Base-by-base conservation (phyloP, 352 stramenopile genomes). In the Thalassiosira ordinaria region DNA sequence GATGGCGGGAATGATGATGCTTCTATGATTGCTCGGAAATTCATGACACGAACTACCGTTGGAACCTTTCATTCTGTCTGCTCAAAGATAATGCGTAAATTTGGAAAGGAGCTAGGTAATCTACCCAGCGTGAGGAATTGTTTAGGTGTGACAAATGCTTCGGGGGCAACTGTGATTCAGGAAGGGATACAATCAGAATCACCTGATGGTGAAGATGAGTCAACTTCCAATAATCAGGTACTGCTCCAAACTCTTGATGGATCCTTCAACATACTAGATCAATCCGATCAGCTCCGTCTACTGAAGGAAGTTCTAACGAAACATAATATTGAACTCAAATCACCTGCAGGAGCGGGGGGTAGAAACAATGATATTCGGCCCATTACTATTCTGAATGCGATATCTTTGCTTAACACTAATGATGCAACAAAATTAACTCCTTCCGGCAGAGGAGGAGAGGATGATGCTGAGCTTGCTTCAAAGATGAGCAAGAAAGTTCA, bases 51-150 rank as follows among this genome's bases (percentile, higher is more conserved):
- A 31, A 74, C 91, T 22, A 89, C 83, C 0, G 59, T 95, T 6
- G 91, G 91, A 9, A 95, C 91, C n/a, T 95, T 95, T 73, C 91
- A 95, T 75, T 93, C 87, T 18, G 84, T 95, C 13, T 96, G 91
- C 80, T 78, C 88, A 51, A 92, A 88, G 57, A 89, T 96, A 63
- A 66, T 96, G 44, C 63, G 91, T 22, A 86, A 75, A 55, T 89
- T 93, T 87, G 88, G 85, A 0, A 78, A 84, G n/a, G 67, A 86
- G 11, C 74, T 95, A 16, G 60, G 51, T 16, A 39, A 77, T 14
- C 47, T 87, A 26, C 83, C 80, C 27, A 94, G 69, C 33, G 77
- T 91, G 0, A 49, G 26, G 22, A 46, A 82, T 22, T 64, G 57
- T 26, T 2, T 74, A 33, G 74, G 59, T 20, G 27, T 55, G 3